Evolutionary conservation across 768 basidiomycete species (phyloP).

Genomic region (Collybiopsis luxurians): DNA sequence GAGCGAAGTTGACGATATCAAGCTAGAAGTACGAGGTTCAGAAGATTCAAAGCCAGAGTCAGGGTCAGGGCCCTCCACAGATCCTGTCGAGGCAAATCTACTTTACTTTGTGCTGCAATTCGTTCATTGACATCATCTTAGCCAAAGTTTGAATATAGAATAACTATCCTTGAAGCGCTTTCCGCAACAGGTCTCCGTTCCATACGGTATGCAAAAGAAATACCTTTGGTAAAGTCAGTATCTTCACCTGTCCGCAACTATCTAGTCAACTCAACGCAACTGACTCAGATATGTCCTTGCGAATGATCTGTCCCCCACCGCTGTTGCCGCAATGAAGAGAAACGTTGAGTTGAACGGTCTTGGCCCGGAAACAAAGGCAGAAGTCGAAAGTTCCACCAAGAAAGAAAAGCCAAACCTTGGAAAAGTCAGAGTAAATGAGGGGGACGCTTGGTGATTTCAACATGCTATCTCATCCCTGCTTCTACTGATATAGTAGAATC

Average conservation of each 20-base stretch:
- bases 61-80: neutral
- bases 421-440: slow-evolving; percentile 83
- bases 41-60: neutral
- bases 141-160: slow-evolving; percentile 58
- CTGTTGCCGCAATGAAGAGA: slow-evolving; percentile 79
- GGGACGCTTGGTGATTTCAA: slow-evolving; percentile 82
- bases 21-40: neutral
- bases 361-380: slow-evolving; percentile 23
- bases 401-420: slow-evolving; percentile 21
- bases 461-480: neutral
- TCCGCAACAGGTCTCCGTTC: slow-evolving; percentile 95
- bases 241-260: neutral
- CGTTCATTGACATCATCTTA: neutral
- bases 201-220: slow-evolving; percentile 97
- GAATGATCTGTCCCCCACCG: slow-evolving; percentile 85
- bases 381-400: slow-evolving; percentile 17
- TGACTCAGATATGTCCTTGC: slow-evolving; percentile 80
- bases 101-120: neutral
- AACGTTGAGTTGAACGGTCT: slow-evolving; percentile 86
- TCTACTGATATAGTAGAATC: neutral
- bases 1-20: neutral
- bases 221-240: slow-evolving; percentile 81
- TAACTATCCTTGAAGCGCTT: slow-evolving; percentile 87
- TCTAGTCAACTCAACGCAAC: neutral
- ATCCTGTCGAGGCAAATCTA: neutral